Evolutionary conservation across 495 filamentous ascomycete genomes (phyloP).

Genomic region (Trichoderma asperelloides): DNA sequence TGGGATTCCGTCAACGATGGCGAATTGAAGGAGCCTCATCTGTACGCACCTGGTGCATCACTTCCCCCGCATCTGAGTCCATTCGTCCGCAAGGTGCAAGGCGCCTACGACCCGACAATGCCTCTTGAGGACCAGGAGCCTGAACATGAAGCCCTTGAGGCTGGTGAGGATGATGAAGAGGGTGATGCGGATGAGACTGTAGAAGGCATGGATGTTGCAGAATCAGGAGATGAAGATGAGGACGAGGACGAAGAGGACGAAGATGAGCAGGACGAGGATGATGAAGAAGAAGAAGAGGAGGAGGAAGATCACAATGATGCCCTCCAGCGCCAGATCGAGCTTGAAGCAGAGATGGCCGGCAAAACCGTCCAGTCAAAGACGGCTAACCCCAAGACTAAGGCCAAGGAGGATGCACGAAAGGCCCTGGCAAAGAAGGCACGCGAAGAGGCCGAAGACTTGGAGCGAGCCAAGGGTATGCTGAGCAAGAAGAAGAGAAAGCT

Average conservation of each 20-base stretch:
- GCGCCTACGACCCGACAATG: conserved; percentile 79
- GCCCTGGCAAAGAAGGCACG: conserved; percentile 59
- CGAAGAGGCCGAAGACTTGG: conserved; percentile 73
- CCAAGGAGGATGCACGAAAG: conserved; percentile 53
- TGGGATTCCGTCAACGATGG: conserved; percentile 94
- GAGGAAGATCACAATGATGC: conserved; percentile 42
- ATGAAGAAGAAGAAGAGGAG: conserved; percentile 32
- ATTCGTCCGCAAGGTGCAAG: conserved; percentile 80
- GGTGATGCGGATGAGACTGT: conserved; percentile 34
- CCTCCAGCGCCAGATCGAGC: conserved; percentile 53
- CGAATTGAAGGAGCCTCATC: conserved; percentile 73
- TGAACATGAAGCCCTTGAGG: conserved; percentile 65
- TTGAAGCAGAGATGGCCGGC: conserved; percentile 86
- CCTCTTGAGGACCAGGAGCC: conserved; percentile 73
- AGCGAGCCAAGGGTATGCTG: conserved; percentile 88
- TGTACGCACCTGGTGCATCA: conserved; percentile 82
- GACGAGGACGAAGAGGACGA: conserved; percentile 39
- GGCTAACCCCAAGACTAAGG: conserved; percentile 47
- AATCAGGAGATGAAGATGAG: conserved; percentile 27
- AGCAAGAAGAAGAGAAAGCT: conserved; percentile 84
- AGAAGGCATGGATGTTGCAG: conserved; percentile 21
- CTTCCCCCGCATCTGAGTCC: conserved; percentile 92
- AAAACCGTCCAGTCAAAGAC: conserved; percentile 37
- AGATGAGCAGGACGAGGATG: conserved; percentile 25
- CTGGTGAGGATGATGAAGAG: conserved; percentile 49